These are phyloP conservation scores for Trypanosoma theileri DNA, from an alignment of 208 protist species.

Conservation along the genomic window DNA sequence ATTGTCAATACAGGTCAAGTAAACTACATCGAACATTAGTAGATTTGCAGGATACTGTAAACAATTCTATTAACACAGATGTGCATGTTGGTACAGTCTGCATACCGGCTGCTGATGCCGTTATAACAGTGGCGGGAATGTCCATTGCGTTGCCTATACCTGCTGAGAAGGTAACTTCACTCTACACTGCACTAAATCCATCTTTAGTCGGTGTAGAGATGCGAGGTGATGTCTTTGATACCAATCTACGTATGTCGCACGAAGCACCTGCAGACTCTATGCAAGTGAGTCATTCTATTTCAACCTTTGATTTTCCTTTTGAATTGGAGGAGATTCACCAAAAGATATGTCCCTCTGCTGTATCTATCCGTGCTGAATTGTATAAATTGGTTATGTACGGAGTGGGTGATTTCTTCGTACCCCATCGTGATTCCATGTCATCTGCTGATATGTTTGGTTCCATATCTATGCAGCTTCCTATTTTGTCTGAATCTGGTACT, in stretches of 20 bases:
- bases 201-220: slow-evolving; percentile 25
- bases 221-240: slow-evolving; percentile 22
- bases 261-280: slow-evolving; percentile 2
- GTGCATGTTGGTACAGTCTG: not conserved
- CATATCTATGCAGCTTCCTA: slow-evolving; percentile 18
- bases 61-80: slow-evolving; percentile 6
- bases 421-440: slow-evolving; percentile 24
- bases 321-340: slow-evolving; percentile 14
- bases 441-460: slow-evolving; percentile 21
- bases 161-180: not conserved
- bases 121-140: not conserved
- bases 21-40: not conserved
- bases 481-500: not conserved
- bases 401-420: slow-evolving; percentile 27
- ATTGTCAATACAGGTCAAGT: not conserved
- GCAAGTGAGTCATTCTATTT: not conserved
- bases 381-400: slow-evolving; percentile 28
- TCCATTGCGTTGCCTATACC: slow-evolving; percentile 1
- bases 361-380: slow-evolving; percentile 9
- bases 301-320: slow-evolving; percentile 22
- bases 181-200: slow-evolving; percentile 16
- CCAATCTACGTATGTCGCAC: slow-evolving; percentile 12
- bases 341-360: slow-evolving; percentile 18
- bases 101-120: not conserved
- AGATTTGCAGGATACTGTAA: not conserved